These are phyloP conservation scores for Moricandia moricandioides DNA, from an alignment of 345 rosid species.

Conservation along the genomic window DNA sequence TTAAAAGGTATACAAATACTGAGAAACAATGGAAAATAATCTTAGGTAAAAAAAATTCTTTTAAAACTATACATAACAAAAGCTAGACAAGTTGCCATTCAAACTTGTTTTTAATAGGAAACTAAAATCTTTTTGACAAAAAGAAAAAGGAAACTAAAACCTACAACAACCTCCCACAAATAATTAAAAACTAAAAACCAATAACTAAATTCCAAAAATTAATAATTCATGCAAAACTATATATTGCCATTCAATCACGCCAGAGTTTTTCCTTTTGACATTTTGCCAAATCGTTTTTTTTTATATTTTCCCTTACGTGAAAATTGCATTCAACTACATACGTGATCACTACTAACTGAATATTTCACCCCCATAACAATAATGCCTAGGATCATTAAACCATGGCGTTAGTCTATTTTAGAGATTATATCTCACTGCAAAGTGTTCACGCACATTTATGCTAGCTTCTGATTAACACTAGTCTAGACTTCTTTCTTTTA, in stretches of 20 bases:
- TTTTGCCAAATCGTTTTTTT: background rate
- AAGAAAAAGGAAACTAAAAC: background rate
- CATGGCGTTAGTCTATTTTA: background rate
- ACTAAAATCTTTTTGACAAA: background rate
- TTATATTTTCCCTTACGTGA: background rate
- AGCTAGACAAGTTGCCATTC: background rate
- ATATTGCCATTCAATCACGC: conserved; percentile 7
- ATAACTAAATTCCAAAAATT: conserved; percentile 4
- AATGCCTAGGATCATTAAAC: background rate
- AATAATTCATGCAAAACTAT: background rate
- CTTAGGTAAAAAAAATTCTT: too few species aligned
- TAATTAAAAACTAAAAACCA: background rate
- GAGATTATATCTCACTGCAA: background rate
- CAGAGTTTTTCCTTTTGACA: background rate
- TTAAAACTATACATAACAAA: background rate
- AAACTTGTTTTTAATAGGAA: background rate
- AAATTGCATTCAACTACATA: background rate
- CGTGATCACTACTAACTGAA: background rate
- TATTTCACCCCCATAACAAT: background rate
- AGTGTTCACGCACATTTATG: background rate
- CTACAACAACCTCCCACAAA: background rate
- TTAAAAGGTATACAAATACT: background rate
- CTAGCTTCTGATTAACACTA: background rate
- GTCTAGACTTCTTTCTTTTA: background rate
- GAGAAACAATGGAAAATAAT: background rate